Base-by-base conservation (phyloP, 2,329 filamentous ascomycete species). In the Fonsecaea nubica region DNA sequence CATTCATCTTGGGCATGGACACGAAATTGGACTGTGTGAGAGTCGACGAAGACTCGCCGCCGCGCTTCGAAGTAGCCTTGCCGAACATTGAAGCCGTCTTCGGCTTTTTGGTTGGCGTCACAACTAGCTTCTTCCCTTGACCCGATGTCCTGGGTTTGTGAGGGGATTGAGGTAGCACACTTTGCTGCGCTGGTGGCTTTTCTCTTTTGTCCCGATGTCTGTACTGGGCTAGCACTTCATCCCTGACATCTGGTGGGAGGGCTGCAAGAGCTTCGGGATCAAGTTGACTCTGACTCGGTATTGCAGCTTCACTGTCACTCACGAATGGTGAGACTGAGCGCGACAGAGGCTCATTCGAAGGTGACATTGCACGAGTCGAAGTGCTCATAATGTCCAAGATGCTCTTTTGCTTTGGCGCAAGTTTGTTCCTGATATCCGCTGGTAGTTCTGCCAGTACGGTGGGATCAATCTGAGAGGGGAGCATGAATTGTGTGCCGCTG, bases 401-500 rank as follows among this genome's bases (percentile, higher is more conserved):
- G 25, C 58, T 64, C 40, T 76, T 78, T 64, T 80, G 82, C 73
- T 90, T 89, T 8, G 85, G 85, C 68, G 91, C 83, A 9, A 98
- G 84, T 74, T 87, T 92, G 36, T 87, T 88, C 66, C 92, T 86
- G 69, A 98, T 97, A 75, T 96, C 92, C 36, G 83, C 84, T 0
- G 94, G 94, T 3, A 99, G 83, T 74, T 96, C 93, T 1, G 90
- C 90, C 3, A 98, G 79, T 0, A 97, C 90, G n/a, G 85, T 82
- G 0, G 90, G 89, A 75, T 99, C 95, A 1, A 91, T 86, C 71
- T 97, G 92, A 0, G 78, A 78, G 18, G 95, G 95, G 72, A 99
- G 83, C 55, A 98, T 87, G 74, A 99, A 99, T 74, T 99, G 95
- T 0, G 94, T 97, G 1, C 94, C 92, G 2, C 88, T 83, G 2